Conservation (phyloP, 495 filamentous ascomycete species). For the Daldinia loculata region DNA sequence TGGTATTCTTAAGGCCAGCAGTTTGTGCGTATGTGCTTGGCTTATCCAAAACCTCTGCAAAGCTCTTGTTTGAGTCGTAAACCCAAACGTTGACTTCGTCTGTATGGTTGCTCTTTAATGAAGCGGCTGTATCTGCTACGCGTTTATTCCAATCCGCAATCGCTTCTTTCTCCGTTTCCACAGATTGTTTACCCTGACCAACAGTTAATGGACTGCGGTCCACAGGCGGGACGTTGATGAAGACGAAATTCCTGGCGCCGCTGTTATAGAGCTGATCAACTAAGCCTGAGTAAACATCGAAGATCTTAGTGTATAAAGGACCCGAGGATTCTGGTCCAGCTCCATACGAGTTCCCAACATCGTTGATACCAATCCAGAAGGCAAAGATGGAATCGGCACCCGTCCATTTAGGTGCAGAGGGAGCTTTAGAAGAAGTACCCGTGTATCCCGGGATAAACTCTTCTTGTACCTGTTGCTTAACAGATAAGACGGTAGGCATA, state of each 20-base stretch:
- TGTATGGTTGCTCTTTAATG: conserved; percentile 47
- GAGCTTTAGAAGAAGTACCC: conserved; percentile 43
- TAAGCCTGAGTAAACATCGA: conserved; percentile 64
- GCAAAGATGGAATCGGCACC: conserved; percentile 69
- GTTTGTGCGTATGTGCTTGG: conserved; percentile 57
- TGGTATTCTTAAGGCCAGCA: conserved; percentile 61
- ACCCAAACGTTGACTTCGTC: conserved; percentile 55
- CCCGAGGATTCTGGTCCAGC: conserved; percentile 46
- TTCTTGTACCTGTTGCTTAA: conserved; percentile 65
- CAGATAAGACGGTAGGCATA: conserved; percentile 59
- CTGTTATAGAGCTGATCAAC: conserved; percentile 66
- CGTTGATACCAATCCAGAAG: conserved; percentile 83
- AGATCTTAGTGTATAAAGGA: conserved; percentile 61
- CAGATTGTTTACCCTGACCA: conserved; percentile 35
- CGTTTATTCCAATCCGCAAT: conserved; percentile 53
- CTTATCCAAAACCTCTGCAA: conserved; percentile 64
- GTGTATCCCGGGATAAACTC: conserved; percentile 59
- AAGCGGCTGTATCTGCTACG: conserved; percentile 45
- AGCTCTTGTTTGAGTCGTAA: conserved; percentile 58
- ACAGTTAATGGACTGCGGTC: conserved; percentile 67
- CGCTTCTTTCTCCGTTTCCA: conserved; percentile 45
- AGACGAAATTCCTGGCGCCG: conserved; percentile 78
- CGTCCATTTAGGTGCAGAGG: conserved; percentile 64
- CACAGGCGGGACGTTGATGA: conserved; percentile 79
- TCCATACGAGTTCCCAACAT: conserved; percentile 72